Conservation (phyloP, 78 protist species). For the Isochrysis galbana region DNA sequence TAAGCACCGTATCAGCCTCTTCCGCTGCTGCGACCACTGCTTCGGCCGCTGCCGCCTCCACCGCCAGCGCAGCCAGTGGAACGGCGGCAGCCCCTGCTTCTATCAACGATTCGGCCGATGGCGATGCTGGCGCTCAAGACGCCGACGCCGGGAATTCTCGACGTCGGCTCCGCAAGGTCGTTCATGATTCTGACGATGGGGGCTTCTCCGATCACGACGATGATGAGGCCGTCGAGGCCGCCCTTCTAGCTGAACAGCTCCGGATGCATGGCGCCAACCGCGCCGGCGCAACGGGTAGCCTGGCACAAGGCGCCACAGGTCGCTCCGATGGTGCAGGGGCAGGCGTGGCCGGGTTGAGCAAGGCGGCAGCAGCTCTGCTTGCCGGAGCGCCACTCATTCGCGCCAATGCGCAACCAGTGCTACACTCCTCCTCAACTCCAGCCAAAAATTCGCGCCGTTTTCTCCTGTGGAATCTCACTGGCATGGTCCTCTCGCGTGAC, state of each 20-base stretch:
- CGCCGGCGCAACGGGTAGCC: not conserved
- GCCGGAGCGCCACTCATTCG: not conserved
- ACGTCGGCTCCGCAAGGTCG: slow-evolving; percentile 14
- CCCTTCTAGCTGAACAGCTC: not conserved
- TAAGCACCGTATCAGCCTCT: no score
- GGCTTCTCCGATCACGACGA: slow-evolving; percentile 12
- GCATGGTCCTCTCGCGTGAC: slow-evolving; percentile 12
- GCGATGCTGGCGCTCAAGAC: not conserved
- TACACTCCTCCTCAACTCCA: not conserved
- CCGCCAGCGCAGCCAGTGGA: not conserved
- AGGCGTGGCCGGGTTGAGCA: not conserved
- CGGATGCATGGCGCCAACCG: not conserved
- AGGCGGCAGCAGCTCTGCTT: not conserved
- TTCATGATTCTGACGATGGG: slow-evolving; percentile 18
- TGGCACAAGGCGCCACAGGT: no score
- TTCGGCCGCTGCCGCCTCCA: not conserved
- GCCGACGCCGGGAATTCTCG: not conserved
- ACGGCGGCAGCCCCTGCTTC: no score
- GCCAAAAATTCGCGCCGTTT: not conserved
- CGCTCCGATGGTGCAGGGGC: not conserved
- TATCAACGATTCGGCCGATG: not conserved
- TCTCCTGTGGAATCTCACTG: not conserved
- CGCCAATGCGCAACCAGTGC: not conserved
- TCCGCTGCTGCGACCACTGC: not conserved
- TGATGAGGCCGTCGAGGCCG: slow-evolving; percentile 20